phyloP scores from a whole-genome alignment of 257 asterid genomes.

The Plectranthus barbatus region DNA sequence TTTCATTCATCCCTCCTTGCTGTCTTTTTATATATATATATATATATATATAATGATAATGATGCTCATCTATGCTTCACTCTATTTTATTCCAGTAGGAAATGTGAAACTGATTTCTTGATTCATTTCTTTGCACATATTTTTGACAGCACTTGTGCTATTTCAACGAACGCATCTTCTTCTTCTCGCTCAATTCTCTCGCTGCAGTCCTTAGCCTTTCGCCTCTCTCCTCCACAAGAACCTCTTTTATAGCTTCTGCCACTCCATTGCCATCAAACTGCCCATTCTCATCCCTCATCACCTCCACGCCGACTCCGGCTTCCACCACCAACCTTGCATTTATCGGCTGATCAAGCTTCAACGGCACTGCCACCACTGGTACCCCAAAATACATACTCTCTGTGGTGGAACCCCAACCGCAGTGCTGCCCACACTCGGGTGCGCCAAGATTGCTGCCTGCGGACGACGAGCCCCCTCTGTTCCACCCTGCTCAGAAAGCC shows the following conservation, averaged over 20 bases:
- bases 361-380: constrained; percentile 29
- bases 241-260: constrained; percentile 15
- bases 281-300: constrained; percentile 9
- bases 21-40: background rate
- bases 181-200: no score
- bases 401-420: constrained; percentile 34
- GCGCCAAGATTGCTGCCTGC: constrained; percentile 23
- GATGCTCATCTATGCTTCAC: background rate
- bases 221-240: background rate
- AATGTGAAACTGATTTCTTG: no score
- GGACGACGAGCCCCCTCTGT: constrained; percentile 29
- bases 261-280: constrained; percentile 17
- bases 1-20: background rate
- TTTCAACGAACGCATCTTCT: no score
- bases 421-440: constrained; percentile 27
- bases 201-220: background rate
- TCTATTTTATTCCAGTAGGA: no score
- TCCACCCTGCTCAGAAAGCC: constrained; percentile 27
- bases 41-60: no score
- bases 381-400: constrained; percentile 21
- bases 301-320: constrained; percentile 21
- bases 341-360: constrained; percentile 28
- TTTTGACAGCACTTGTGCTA: no score
- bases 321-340: constrained; percentile 18
- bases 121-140: no score